Conservation (phyloP, 116 monocot species). For the Posidonia oceanica region DNA sequence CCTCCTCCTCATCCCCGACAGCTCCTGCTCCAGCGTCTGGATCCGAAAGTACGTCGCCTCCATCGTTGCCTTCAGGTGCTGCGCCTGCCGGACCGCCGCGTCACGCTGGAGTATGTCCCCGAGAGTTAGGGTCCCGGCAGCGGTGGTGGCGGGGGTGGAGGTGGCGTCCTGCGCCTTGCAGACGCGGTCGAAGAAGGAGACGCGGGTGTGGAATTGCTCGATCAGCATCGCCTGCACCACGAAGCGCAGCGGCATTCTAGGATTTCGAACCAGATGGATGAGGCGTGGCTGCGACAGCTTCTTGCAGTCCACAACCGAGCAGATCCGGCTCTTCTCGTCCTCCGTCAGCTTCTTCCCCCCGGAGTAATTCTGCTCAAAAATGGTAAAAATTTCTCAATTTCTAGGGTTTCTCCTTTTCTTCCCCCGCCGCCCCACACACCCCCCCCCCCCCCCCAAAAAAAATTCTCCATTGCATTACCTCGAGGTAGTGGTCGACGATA, state of each 20-base stretch:
- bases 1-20: conserved; percentile 31
- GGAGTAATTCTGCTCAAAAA: neutral
- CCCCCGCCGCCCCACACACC: too few relatives aligned
- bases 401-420: neutral
- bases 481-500: conserved; percentile 50
- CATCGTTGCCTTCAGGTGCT: conserved; percentile 49
- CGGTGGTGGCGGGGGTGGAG: neutral
- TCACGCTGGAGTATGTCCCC: conserved; percentile 65
- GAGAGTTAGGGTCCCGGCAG: conserved; percentile 20
- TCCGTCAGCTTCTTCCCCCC: conserved; percentile 43
- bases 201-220: conserved; percentile 68
- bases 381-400: neutral
- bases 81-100: conserved; percentile 39
- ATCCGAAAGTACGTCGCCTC: conserved; percentile 48
- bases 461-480: conserved; percentile 19
- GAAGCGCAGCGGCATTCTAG: conserved; percentile 75
- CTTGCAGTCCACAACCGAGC: conserved; percentile 40
- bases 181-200: conserved; percentile 24
- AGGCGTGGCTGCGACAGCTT: conserved; percentile 47
- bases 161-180: neutral
- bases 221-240: conserved; percentile 82
- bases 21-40: conserved; percentile 53
- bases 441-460: too few relatives aligned
- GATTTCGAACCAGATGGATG: conserved; percentile 74
- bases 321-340: conserved; percentile 66